Conservation (phyloP, 2,329 filamentous ascomycete genomes). For the Lasiodiplodia citricola region DNA sequence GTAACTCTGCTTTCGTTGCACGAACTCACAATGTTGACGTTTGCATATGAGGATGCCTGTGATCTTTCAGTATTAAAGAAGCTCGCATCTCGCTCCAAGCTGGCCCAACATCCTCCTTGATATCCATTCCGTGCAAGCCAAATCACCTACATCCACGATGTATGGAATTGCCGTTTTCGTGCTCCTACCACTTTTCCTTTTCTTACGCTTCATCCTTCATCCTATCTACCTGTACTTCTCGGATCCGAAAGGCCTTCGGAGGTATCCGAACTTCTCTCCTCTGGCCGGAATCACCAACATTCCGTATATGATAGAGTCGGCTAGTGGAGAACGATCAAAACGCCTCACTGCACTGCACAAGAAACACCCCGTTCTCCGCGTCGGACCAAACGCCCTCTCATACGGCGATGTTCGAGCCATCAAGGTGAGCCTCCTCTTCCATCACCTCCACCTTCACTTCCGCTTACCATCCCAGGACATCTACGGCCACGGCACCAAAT, state of each 20-base stretch:
- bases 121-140: too few relatives aligned
- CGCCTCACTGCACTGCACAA: constrained; percentile 53
- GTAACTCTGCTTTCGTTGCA: too few relatives aligned
- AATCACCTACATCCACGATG: too few relatives aligned
- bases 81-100: too few relatives aligned
- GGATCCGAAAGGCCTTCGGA: constrained; percentile 55
- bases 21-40: too few relatives aligned
- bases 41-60: too few relatives aligned
- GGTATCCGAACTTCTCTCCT: constrained; percentile 54
- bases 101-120: too few relatives aligned
- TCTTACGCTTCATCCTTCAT: constrained; percentile 47
- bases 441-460: too few relatives aligned
- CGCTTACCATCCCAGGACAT: constrained; percentile 22
- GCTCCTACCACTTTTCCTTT: background rate
- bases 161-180: too few relatives aligned
- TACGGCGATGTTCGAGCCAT: constrained; percentile 44
- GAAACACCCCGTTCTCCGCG: constrained; percentile 50
- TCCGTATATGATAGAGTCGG: constrained; percentile 54
- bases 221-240: constrained; percentile 52
- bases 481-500: constrained; percentile 32
- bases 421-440: constrained; percentile 34
- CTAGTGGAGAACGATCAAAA: constrained; percentile 50
- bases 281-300: constrained; percentile 55
- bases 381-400: constrained; percentile 39
- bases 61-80: too few relatives aligned